Percentiles rank a stretch among this genome's conserved stretches.
These are phyloP conservation scores for Apiotrichum gamsii DNA, from an alignment of 1,284 basidiomycete species.

Conservation along the genomic window DNA sequence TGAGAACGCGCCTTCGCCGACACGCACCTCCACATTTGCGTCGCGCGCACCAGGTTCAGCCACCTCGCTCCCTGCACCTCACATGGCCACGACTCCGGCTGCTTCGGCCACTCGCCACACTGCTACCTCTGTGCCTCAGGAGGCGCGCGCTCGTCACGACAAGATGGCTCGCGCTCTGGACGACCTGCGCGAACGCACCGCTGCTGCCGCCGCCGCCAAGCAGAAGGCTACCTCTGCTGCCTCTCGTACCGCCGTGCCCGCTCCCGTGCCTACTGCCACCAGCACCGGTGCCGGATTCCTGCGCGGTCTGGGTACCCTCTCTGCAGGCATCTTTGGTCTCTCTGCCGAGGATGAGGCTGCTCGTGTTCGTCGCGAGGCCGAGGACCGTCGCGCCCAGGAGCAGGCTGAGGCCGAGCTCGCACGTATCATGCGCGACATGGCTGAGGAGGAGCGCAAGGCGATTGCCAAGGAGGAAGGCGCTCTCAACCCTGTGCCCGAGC, in stretches of 20 bases:
- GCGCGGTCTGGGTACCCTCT: constrained; percentile 30
- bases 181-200: constrained; percentile 33
- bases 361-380: constrained; percentile 16
- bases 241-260: neutral
- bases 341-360: constrained; percentile 27
- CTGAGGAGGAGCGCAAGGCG: constrained; percentile 7
- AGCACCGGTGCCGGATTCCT: constrained; percentile 37
- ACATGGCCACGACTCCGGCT: constrained; percentile 3
- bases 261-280: constrained; percentile 8
- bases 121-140: constrained; percentile 3
- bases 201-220: constrained; percentile 30
- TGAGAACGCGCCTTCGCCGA: constrained; percentile 10
- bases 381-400: constrained; percentile 26
- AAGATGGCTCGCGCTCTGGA: constrained; percentile 38
- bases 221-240: constrained; percentile 18
- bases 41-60: constrained; percentile 6
- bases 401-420: constrained; percentile 29
- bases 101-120: neutral
- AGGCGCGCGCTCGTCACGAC: constrained; percentile 21
- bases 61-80: constrained; percentile 4
- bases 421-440: constrained; percentile 20
- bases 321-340: constrained; percentile 21
- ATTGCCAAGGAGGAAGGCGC: neutral
- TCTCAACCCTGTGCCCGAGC: neutral
- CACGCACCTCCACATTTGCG: constrained; percentile 5